phyloP scores from a whole-genome alignment of 2,329 filamentous ascomycete species.

The Trichothecium sympodiale region DNA sequence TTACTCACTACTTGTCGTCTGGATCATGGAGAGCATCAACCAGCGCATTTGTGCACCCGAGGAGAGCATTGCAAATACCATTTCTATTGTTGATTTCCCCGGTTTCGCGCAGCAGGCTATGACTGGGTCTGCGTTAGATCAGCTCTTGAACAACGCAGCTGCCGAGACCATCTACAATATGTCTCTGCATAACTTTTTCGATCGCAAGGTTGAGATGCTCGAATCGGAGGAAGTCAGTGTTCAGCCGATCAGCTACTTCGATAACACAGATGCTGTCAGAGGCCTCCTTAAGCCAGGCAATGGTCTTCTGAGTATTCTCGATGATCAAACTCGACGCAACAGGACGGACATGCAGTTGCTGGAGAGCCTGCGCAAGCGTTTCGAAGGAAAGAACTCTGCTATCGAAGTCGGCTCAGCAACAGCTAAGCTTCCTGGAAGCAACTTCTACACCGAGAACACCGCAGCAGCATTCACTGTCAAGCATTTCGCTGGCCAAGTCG shows the following conservation, averaged over 20 bases:
- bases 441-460: conserved; percentile 75
- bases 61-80: conserved; percentile 81
- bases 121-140: conserved; percentile 78
- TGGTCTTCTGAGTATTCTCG: conserved; percentile 83
- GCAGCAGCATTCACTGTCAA: conserved; percentile 78
- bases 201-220: conserved; percentile 82
- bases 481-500: conserved; percentile 93
- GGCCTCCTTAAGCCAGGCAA: conserved; percentile 88
- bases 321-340: conserved; percentile 87
- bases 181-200: conserved; percentile 90
- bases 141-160: conserved; percentile 89
- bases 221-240: conserved; percentile 91
- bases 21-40: conserved; percentile 88
- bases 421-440: conserved; percentile 72
- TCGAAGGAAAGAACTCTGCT: conserved; percentile 86
- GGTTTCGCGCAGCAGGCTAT: conserved; percentile 80
- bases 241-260: conserved; percentile 89
- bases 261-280: conserved; percentile 90
- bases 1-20: conserved; percentile 88
- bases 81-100: conserved; percentile 93
- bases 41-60: conserved; percentile 78
- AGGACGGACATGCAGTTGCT: conserved; percentile 82
- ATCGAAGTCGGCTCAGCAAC: conserved; percentile 70
- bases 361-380: conserved; percentile 83
- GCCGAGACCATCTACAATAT: conserved; percentile 89